Evolutionary conservation across 345 rosid species (phyloP).

Genomic region (Eucalyptus victrix): DNA sequence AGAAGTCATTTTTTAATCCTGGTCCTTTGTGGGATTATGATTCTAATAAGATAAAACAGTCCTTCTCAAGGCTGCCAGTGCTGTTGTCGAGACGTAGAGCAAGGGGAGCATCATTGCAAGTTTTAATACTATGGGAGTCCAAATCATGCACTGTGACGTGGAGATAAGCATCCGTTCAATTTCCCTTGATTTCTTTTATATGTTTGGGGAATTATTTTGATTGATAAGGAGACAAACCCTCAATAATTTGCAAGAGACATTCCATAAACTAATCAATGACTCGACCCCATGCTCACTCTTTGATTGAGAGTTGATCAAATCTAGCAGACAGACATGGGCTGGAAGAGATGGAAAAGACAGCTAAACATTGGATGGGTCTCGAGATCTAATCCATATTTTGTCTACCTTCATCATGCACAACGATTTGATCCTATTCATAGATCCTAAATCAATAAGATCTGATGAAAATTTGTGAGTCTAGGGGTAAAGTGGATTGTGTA

Average conservation of each 20-base stretch:
- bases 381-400: neutral
- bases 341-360: neutral
- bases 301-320: neutral
- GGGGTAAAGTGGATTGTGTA: neutral
- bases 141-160: neutral
- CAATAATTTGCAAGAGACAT: neutral
- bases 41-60: neutral
- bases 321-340: neutral
- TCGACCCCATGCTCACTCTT: neutral
- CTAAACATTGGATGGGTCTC: neutral
- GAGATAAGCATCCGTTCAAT: neutral
- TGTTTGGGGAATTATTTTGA: neutral
- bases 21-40: neutral
- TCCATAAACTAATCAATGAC: neutral
- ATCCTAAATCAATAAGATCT: neutral
- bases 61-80: neutral
- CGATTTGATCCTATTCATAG: neutral
- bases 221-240: neutral
- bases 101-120: neutral
- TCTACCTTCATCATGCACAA: neutral
- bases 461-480: neutral
- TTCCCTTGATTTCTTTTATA: neutral
- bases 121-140: neutral
- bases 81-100: neutral
- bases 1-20: neutral